Evolutionary conservation across 139 green algal species (phyloP).

Genomic region (Chlorella sp.): DNA sequence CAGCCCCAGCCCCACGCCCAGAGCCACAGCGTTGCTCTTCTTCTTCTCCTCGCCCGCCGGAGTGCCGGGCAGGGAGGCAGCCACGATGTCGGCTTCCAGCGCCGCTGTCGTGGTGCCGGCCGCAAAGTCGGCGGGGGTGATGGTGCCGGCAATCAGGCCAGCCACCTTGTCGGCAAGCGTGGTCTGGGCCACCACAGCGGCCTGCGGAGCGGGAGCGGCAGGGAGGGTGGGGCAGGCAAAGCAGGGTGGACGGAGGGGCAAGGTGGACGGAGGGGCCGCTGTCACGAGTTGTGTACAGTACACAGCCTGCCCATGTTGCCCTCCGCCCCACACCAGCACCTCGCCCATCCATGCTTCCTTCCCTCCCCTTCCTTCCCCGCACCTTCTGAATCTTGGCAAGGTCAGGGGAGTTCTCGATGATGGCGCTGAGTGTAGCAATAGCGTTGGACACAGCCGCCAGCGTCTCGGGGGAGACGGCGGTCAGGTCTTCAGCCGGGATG

Average conservation of each 20-base stretch:
- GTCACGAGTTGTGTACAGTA: too few species aligned
- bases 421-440: neutral
- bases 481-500: neutral
- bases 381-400: neutral
- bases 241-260: too few species aligned
- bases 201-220: neutral
- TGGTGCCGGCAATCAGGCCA: neutral
- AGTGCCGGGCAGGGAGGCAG: neutral
- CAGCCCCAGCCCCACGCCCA: neutral
- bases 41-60: neutral
- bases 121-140: neutral
- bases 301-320: too few species aligned
- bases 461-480: neutral
- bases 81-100: neutral
- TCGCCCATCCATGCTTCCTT: neutral
- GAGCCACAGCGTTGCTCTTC: neutral
- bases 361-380: neutral
- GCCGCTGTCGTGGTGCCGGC: neutral
- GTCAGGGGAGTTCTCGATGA: neutral
- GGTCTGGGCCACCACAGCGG: neutral
- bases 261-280: too few species aligned
- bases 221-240: neutral
- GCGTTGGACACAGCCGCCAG: conserved; percentile 2
- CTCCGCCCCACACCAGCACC: neutral
- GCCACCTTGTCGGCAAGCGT: neutral